Base-by-base conservation (phyloP, 495 filamentous ascomycete species). In the Penicillium ucsense region DNA sequence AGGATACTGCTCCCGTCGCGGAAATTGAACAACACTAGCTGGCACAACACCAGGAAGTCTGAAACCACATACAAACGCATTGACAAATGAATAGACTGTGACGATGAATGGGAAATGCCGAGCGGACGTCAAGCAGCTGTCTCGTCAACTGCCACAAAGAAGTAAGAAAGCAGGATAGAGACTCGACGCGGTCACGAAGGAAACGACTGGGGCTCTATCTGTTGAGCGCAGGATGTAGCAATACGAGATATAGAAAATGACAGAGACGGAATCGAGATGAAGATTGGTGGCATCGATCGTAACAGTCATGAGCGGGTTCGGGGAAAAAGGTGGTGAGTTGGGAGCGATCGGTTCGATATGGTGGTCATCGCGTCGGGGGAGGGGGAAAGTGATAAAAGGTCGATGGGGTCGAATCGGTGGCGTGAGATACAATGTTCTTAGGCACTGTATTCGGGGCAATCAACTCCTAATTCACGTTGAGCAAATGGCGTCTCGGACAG, bases 381-480 rank as follows among this genome's bases (percentile, higher is more conserved):
- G 42, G 45, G 20, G 10, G 12, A 31, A 54, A 38, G 45, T 35
- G 30, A 31, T 31, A 41, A 27, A 33, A 32, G 9, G 35, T 35
- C n/a, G 8, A 20, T 20, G 20, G 20, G 2, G 20, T 20, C 20
- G 20, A 20, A 20, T 20, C 20, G 20, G 20, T 20, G 20, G 20
- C 20, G 20, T 20, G 20, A 20, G 37, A 29, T 29, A 37, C 38
- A 38, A 47, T 33, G 20, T 48, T 51, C 20, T 66, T 54, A 67
- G 48, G 64, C 64, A 51, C 64, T 67, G 50, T 45, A 38, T 42
- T 51, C 56, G 49, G 59, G 41, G 56, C 44, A 47, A 62, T 62
- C 61, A 65, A 63, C 62, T 64, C 57, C 59, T 62, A 58, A 36
- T 55, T 47, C 46, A 43, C 39, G 42, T 53, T 62, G 54, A 62